These are phyloP conservation scores for Acmispon strigosus DNA, from an alignment of 306 rosid genomes.

Conservation along the genomic window DNA sequence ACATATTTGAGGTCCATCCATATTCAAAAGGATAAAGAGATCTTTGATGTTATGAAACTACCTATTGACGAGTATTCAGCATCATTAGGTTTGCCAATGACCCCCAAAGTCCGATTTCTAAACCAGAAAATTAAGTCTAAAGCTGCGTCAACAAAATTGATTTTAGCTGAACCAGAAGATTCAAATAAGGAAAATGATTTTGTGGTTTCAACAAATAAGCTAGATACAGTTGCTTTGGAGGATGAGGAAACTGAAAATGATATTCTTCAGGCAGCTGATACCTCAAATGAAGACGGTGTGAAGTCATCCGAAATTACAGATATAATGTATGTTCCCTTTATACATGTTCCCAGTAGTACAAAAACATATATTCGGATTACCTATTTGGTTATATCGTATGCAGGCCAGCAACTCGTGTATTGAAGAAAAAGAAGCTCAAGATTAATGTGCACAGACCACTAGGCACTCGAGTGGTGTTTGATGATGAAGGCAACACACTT, in stretches of 20 bases:
- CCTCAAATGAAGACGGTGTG: conserved; percentile 23
- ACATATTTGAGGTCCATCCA: conserved; percentile 73
- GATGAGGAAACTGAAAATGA: conserved; percentile 42
- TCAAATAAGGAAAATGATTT: conserved; percentile 29
- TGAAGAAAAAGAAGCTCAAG: conserved; percentile 83
- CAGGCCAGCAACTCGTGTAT: conserved; percentile 51
- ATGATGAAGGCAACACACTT: conserved; percentile 75
- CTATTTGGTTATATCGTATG: conserved; percentile 12
- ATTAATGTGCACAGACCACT: conserved; percentile 70
- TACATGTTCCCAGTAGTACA: background rate
- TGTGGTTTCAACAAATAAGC: conserved; percentile 35
- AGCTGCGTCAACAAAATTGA: conserved; percentile 17
- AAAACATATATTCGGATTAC: background rate
- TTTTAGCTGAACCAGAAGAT: conserved; percentile 33
- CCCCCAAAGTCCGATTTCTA: conserved; percentile 70
- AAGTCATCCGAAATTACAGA: conserved; percentile 38
- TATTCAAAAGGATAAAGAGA: conserved; percentile 74
- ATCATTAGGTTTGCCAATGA: conserved; percentile 82
- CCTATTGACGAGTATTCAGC: conserved; percentile 70
- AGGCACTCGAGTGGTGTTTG: conserved; percentile 78
- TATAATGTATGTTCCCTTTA: conserved; percentile 32
- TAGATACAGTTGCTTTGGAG: conserved; percentile 29
- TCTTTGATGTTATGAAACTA: conserved; percentile 71
- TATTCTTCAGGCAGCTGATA: conserved; percentile 30
- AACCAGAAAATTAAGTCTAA: conserved; percentile 51